Evolutionary conservation across 768 basidiomycete species (phyloP), one percentile per base, ranked within the genome.

Genomic region (Leccinum sublutescens): DNA sequence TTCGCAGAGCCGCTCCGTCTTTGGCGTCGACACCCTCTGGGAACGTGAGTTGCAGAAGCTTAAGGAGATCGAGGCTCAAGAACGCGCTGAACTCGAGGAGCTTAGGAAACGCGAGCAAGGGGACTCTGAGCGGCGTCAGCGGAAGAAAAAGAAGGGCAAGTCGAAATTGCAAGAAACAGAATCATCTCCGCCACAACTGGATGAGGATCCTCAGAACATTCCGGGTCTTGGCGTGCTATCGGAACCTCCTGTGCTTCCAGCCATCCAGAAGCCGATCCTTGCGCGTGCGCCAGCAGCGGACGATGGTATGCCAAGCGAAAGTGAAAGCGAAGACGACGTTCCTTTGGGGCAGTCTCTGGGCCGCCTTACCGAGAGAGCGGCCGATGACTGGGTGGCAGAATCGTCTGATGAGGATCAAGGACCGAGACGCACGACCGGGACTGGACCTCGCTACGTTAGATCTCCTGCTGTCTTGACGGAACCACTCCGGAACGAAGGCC

Each of bases 21-120:
- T 96, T 67, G 95, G 95, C 2, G 89, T 91, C 1, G 95, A 97
- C 71, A 89, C 88, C n/a, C 67, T 96, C 10, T 96, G 95, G 95
- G 89, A 95, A 68, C 81, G 85, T 43, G 95, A 97, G 73, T 82
- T 94, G 79, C 83, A 74, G 17, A 96, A 91, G 71, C 77, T 96
- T 54, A 83, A 83, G 62, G 79, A 85, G 60, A 90, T 95, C 0
- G 88, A 96, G 71, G 86, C 84, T 12, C 71, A 66, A 54, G 93
- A 95, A 69, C 80, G 76, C 56, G 69, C 66, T 11, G 86, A 85
- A 57, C 81, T 79, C n/a, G 83, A 84, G 59, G 81, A 78, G 34
- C 78, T 75, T 54, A 76, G 66, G 68, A 77, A 71, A 52, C 71
- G 68, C 54, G 82, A 85, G 58, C 80, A 75, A 51, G 78, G 77